phyloP scores from a whole-genome alignment of 2,329 filamentous ascomycete species.

The Zalaria obscura region DNA sequence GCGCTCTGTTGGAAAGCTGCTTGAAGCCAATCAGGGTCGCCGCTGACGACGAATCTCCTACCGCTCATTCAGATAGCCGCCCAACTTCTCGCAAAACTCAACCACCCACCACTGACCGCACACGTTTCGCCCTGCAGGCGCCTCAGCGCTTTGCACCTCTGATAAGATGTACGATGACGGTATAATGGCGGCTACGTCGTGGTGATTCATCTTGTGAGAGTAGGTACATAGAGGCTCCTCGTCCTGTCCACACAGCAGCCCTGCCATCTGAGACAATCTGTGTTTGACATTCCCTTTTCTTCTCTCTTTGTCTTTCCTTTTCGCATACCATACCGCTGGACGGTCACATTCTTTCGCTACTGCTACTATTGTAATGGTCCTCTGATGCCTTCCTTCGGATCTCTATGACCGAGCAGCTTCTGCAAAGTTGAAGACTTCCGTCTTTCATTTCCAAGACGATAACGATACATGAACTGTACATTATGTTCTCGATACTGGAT shows the following conservation, averaged over 20 bases:
- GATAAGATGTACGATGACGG: not conserved
- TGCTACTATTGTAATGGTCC: not conserved
- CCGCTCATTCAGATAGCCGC: no score
- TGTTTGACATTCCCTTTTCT: not conserved
- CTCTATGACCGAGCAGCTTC: no score
- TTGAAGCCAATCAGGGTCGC: no score
- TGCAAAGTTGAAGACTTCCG: not conserved
- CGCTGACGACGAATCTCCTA: no score
- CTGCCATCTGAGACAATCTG: not conserved
- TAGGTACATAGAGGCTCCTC: not conserved
- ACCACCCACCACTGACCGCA: no score
- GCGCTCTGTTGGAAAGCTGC: no score
- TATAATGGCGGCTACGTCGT: not conserved
- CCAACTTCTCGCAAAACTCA: no score
- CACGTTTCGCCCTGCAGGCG: not conserved
- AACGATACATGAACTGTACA: not conserved
- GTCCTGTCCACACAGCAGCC: not conserved
- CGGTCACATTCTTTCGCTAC: not conserved
- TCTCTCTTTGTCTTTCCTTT: not conserved
- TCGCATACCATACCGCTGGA: conserved; percentile 2
- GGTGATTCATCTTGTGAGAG: not conserved
- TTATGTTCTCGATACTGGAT: not conserved
- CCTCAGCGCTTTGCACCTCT: not conserved
- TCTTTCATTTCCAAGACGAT: not conserved
- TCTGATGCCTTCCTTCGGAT: not conserved